Conservation (phyloP, 108 stramenopile species). For the Stephanodiscus minutulus region DNA sequence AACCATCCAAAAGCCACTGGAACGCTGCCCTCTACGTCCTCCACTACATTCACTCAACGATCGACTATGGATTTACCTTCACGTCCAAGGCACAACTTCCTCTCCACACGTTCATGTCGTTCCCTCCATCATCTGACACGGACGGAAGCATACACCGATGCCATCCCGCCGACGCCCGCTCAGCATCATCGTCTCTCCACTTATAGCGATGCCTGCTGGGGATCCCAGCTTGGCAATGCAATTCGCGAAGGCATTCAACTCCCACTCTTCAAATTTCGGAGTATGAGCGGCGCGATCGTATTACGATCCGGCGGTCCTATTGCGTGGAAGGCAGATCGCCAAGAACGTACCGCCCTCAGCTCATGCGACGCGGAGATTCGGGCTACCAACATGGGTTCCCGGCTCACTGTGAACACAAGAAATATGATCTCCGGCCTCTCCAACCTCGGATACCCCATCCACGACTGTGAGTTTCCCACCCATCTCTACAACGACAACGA, state of each 20-base stretch:
- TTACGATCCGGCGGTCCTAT: slow-evolving; percentile 12
- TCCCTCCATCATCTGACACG: slow-evolving; percentile 6
- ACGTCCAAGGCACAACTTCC: too few species aligned
- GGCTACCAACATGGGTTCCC: slow-evolving; percentile 16
- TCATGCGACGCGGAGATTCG: slow-evolving; percentile 25
- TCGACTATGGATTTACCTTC: slow-evolving; percentile 13
- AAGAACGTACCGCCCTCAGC: slow-evolving; percentile 10
- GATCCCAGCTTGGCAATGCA: slow-evolving; percentile 7
- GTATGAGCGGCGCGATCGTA: slow-evolving; percentile 18
- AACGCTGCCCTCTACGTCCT: too few species aligned
- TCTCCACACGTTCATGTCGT: slow-evolving; percentile 4
- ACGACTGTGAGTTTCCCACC: background rate
- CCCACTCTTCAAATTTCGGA: slow-evolving; percentile 19
- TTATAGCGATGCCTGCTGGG: slow-evolving; percentile 26
- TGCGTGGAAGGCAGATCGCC: slow-evolving; percentile 9
- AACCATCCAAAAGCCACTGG: too few species aligned
- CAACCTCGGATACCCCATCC: slow-evolving; percentile 8
- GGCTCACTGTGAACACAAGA: background rate
- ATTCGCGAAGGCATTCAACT: background rate
- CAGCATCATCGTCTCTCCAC: slow-evolving; percentile 3
- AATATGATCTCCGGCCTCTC: background rate
- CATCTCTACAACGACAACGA: slow-evolving; percentile 23
- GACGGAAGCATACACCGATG: slow-evolving; percentile 12
- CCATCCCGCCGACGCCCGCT: slow-evolving; percentile 2
- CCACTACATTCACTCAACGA: too few species aligned